A percentile compares a stretch with the other conserved stretches of the same genome.
Conservation (phyloP, 2,329 filamentous ascomycete species). For the Phoma sp. region DNA sequence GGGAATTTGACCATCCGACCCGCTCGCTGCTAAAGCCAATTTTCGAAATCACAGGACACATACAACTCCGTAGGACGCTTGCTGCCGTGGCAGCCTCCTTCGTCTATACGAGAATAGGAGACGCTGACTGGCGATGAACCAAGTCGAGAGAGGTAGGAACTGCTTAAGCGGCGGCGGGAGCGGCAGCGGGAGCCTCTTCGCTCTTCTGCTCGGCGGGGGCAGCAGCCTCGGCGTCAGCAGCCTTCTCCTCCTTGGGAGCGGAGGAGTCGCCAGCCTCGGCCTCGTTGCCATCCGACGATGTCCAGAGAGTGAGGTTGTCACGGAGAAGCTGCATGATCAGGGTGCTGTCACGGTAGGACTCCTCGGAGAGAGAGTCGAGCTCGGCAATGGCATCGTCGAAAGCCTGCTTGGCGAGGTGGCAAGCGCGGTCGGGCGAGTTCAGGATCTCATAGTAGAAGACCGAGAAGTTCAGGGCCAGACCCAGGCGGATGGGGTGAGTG, state of each 20-base stretch:
- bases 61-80: slow-evolving; percentile 48
- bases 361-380: slow-evolving; percentile 96
- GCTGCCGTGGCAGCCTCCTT: slow-evolving; percentile 43
- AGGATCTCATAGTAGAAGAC: slow-evolving; percentile 99
- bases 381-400: slow-evolving; percentile 99
- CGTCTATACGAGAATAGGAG: slow-evolving; percentile 42
- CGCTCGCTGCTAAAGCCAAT: slow-evolving; percentile 50
- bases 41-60: slow-evolving; percentile 49
- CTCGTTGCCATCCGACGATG: slow-evolving; percentile 87
- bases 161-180: slow-evolving; percentile 44
- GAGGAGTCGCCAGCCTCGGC: slow-evolving; percentile 66
- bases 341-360: slow-evolving; percentile 98
- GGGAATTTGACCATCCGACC: slow-evolving; percentile 48
- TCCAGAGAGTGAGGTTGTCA: slow-evolving; percentile 98
- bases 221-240: slow-evolving; percentile 55
- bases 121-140: slow-evolving; percentile 42
- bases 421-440: slow-evolving; percentile 96
- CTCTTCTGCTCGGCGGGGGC: slow-evolving; percentile 48
- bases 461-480: slow-evolving; percentile 97
- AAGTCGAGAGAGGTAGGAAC: slow-evolving; percentile 39
- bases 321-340: slow-evolving; percentile 99
- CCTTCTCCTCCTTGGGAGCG: slow-evolving; percentile 68
- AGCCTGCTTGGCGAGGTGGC: slow-evolving; percentile 98
- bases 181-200: slow-evolving; percentile 43
- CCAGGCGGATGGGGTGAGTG: slow-evolving; percentile 96